Evolutionary conservation across 768 basidiomycete genomes (phyloP), one percentile per base, ranked within the genome.

Genomic region (Pulveroboletus sp.): DNA sequence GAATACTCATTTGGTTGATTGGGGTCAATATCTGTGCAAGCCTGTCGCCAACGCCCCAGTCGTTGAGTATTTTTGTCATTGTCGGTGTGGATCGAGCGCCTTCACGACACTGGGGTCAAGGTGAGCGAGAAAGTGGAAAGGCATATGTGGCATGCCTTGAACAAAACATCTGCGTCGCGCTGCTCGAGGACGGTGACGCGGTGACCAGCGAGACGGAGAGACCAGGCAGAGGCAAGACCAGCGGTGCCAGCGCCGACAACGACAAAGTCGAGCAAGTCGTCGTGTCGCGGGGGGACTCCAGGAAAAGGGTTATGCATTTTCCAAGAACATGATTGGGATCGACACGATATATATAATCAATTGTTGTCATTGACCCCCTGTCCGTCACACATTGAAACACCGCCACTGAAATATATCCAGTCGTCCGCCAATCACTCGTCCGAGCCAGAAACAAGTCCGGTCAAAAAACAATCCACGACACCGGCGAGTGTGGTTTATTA

Each of bases 151-250:
- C 9, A 17, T 45, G 73, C 74, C 59, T 69, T 66, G 16, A 62
- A 51, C 31, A 68, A 69, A 13, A 72, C 74, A 47, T 73, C 65
- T 5, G 70, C 71, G 54, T 69, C 62, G 2, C 58, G 63, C 45
- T 72, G 69, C 60, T 85, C 84, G 23, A 84, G 56, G 4, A 86
- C 70, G 2, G 72, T 65, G 27, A 84, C 81, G 19, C 69, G 64
- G 63, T 86, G 84, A 0, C 84, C 84, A 0, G 73, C 75, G 51
- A 67, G 70, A 23, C 68, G 70, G 19, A 86, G 70, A 2, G 77
- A 67, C 58, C 73, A 80, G 0, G 82, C 82, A 8, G 75, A 66
- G 2, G 82, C 73, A 27, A 84, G 72, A 10, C 83, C 84, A 31
- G 76, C 71, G 12, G 83, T 69, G 33, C 56, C 59, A 2, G 62